phyloP scores from a whole-genome alignment of 2,329 filamentous ascomycete genomes.

The Fusarium pseudonygamai region DNA sequence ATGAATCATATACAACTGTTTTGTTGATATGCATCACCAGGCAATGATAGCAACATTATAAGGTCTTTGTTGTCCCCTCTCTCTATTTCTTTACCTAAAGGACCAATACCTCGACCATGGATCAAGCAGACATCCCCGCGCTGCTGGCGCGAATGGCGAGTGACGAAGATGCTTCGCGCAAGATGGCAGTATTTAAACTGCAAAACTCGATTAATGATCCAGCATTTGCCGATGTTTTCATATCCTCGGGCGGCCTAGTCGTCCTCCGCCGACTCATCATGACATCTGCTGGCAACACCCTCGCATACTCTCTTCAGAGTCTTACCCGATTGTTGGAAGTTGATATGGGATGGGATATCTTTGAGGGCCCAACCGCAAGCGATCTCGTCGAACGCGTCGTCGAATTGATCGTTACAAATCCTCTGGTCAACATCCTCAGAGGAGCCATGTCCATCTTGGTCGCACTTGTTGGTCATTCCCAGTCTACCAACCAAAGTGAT shows the following conservation, averaged over 20 bases:
- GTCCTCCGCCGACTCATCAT: conserved; percentile 86
- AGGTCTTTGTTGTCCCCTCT: background rate
- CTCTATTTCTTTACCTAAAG: background rate
- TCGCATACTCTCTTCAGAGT: conserved; percentile 94
- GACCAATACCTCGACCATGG: conserved; percentile 52
- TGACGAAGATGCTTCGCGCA: conserved; percentile 89
- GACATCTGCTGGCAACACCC: conserved; percentile 87
- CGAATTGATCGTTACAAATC: conserved; percentile 92
- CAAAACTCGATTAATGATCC: conserved; percentile 96
- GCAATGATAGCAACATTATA: conserved; percentile 34
- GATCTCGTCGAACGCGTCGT: conserved; percentile 82
- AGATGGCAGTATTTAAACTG: conserved; percentile 99
- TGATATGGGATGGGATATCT: conserved; percentile 96
- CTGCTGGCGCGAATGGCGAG: conserved; percentile 71
- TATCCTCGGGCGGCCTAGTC: conserved; percentile 84
- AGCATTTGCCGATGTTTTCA: conserved; percentile 95
- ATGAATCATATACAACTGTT: background rate
- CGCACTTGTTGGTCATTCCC: conserved; percentile 88
- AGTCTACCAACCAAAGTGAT: conserved; percentile 58
- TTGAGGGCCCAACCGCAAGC: conserved; percentile 69
- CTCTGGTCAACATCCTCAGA: conserved; percentile 94
- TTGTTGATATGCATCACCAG: background rate
- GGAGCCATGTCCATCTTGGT: conserved; percentile 98
- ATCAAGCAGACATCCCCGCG: conserved; percentile 73
- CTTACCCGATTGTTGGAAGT: conserved; percentile 89